Evolutionary conservation across 1,284 basidiomycete species (phyloP).

Genomic region (Sutorius eximius): DNA sequence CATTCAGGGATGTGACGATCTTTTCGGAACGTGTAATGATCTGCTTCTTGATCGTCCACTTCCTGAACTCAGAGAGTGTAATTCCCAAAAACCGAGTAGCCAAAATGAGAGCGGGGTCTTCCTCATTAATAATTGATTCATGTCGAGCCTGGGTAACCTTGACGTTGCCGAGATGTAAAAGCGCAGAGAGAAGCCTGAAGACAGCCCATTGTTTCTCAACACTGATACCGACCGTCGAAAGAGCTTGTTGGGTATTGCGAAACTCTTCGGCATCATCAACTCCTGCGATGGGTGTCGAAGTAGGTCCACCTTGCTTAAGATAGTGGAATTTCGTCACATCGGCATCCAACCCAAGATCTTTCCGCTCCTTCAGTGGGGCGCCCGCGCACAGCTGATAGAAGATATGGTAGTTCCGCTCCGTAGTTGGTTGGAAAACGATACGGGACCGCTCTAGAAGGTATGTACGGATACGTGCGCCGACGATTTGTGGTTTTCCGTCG

Average conservation of each 20-base stretch:
- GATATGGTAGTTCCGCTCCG: constrained; percentile 99
- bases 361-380: constrained; percentile 91
- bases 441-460: constrained; percentile 97
- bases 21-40: constrained; percentile 94
- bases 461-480: constrained; percentile 96
- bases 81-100: constrained; percentile 92
- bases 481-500: constrained; percentile 92
- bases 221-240: constrained; percentile 95
- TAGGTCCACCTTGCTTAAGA: constrained; percentile 89
- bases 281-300: constrained; percentile 82
- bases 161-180: constrained; percentile 97
- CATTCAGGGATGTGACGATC: constrained; percentile 86
- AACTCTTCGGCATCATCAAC: constrained; percentile 98
- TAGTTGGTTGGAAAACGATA: constrained; percentile 95
- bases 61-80: constrained; percentile 92
- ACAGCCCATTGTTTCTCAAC: constrained; percentile 98
- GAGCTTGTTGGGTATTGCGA: constrained; percentile 87
- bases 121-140: constrained; percentile 85
- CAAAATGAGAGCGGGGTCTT: constrained; percentile 78
- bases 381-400: constrained; percentile 99
- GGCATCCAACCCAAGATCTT: constrained; percentile 87
- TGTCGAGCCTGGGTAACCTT: constrained; percentile 81
- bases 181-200: constrained; percentile 89
- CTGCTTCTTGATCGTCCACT: constrained; percentile 99
- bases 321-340: constrained; percentile 91